These are phyloP conservation scores for Lepidium africanum DNA, from an alignment of 345 rosid species.

Conservation along the genomic window DNA sequence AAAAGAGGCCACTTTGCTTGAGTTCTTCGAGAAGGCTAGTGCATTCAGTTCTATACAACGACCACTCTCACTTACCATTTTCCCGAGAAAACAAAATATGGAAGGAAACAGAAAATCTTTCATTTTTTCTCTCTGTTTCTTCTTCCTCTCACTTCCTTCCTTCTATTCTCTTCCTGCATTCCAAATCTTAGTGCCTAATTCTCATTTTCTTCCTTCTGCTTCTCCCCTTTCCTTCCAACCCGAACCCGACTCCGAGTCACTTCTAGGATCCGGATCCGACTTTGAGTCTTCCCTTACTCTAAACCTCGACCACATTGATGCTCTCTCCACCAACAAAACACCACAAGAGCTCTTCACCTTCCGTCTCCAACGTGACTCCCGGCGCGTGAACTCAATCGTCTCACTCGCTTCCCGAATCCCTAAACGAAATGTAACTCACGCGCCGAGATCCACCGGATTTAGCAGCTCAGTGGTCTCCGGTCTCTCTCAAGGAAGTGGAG, in stretches of 20 bases:
- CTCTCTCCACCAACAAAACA: slow-evolving; percentile 42
- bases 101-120: slow-evolving; percentile 20
- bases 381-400: slow-evolving; percentile 42
- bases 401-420: slow-evolving; percentile 25
- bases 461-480: slow-evolving; percentile 83
- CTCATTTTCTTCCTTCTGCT: slow-evolving; percentile 40
- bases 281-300: slow-evolving; percentile 32
- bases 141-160: slow-evolving; percentile 27
- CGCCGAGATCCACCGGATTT: slow-evolving; percentile 31
- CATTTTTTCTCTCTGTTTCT: slow-evolving; percentile 29
- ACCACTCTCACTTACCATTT: slow-evolving; percentile 9
- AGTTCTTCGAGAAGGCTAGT: slow-evolving; percentile 11
- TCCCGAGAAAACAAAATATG: slow-evolving; percentile 21
- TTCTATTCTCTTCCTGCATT: slow-evolving; percentile 23
- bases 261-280: slow-evolving; percentile 6
- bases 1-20: not conserved
- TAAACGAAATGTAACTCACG: slow-evolving; percentile 26
- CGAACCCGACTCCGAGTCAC: slow-evolving; percentile 18
- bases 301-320: slow-evolving; percentile 71
- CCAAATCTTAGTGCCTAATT: slow-evolving; percentile 35
- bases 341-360: slow-evolving; percentile 58
- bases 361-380: slow-evolving; percentile 65
- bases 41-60: slow-evolving; percentile 13
- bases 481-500: slow-evolving; percentile 90
- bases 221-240: slow-evolving; percentile 34